A percentile compares a stretch with the other conserved stretches of the same genome.
phyloP scores from a whole-genome alignment of 2,329 filamentous ascomycete genomes.

The Nemania sp. region DNA sequence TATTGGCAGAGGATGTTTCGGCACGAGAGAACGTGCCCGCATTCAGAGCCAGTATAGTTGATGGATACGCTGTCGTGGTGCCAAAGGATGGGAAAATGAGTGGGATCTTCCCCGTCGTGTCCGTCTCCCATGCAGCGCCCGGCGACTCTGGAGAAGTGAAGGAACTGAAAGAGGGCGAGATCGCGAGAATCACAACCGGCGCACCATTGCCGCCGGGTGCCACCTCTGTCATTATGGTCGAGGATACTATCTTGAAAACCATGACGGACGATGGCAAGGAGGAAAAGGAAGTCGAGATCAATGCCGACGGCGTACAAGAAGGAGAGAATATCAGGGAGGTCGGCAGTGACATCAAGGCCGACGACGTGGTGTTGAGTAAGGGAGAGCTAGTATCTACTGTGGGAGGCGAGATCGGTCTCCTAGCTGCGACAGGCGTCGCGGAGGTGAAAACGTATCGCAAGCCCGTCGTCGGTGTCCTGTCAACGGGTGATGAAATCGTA shows the following conservation, averaged over 20 bases:
- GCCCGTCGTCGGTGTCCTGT: constrained; percentile 83
- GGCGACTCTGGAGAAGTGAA: constrained; percentile 56
- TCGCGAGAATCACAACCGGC: constrained; percentile 92
- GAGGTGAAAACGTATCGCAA: constrained; percentile 74
- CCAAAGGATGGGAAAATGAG: constrained; percentile 66
- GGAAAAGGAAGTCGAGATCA: constrained; percentile 85
- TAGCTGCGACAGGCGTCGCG: constrained; percentile 80
- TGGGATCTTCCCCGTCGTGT: constrained; percentile 83
- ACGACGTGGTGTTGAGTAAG: constrained; percentile 70
- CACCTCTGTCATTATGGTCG: constrained; percentile 94
- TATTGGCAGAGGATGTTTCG: constrained; percentile 81
- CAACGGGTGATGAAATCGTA: constrained; percentile 93
- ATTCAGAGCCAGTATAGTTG: constrained; percentile 93
- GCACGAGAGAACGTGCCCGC: constrained; percentile 86
- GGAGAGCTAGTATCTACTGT: constrained; percentile 84
- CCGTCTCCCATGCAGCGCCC: constrained; percentile 83
- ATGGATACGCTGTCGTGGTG: constrained; percentile 87
- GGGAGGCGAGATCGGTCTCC: constrained; percentile 87
- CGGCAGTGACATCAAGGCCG: constrained; percentile 80
- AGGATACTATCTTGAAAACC: constrained; percentile 80
- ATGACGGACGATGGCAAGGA: constrained; percentile 80
- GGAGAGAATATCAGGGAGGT: constrained; percentile 91
- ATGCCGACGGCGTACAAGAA: constrained; percentile 72
- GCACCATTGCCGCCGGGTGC: constrained; percentile 87
- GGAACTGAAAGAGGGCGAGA: constrained; percentile 70